phyloP scores from a whole-genome alignment of 2,329 filamentous ascomycete genomes.

The Neopestalotiopsis sp. region DNA sequence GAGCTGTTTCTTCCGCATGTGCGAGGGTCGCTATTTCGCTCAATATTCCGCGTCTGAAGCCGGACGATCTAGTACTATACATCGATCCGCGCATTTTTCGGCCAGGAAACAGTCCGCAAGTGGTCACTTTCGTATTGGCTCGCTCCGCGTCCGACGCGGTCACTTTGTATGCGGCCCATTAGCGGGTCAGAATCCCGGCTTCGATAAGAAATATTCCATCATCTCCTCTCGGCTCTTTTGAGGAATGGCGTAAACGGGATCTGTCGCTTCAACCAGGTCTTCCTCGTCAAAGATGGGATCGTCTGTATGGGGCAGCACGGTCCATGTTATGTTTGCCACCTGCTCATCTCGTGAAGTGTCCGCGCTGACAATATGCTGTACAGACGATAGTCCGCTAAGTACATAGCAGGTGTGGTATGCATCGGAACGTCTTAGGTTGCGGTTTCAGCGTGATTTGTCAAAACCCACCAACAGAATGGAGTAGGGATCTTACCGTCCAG shows the following conservation, averaged over 20 bases:
- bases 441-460: constrained; percentile 6
- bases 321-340: constrained; percentile 44
- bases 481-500: constrained; percentile 72
- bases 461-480: neutral
- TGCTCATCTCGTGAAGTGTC: constrained; percentile 44
- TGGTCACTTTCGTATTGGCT: constrained; percentile 33
- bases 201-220: constrained; percentile 67
- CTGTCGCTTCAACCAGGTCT: constrained; percentile 73
- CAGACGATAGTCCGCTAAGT: constrained; percentile 81
- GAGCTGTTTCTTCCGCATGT: neutral
- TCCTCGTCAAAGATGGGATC: constrained; percentile 71
- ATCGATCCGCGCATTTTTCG: constrained; percentile 12
- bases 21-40: neutral
- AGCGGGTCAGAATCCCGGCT: constrained; percentile 58
- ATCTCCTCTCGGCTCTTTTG: constrained; percentile 70
- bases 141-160: constrained; percentile 35
- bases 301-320: constrained; percentile 54
- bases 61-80: neutral
- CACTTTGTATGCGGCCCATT: constrained; percentile 38
- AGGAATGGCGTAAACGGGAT: constrained; percentile 87
- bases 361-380: constrained; percentile 67
- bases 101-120: constrained; percentile 2
- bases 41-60: neutral
- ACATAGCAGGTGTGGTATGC: constrained; percentile 95
- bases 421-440: constrained; percentile 69